A percentile compares a stretch with the other conserved stretches of the same genome.
These are phyloP conservation scores for Pseudogymnoascus sp. DNA, from an alignment of 2,329 filamentous ascomycete species.

Conservation along the genomic window DNA sequence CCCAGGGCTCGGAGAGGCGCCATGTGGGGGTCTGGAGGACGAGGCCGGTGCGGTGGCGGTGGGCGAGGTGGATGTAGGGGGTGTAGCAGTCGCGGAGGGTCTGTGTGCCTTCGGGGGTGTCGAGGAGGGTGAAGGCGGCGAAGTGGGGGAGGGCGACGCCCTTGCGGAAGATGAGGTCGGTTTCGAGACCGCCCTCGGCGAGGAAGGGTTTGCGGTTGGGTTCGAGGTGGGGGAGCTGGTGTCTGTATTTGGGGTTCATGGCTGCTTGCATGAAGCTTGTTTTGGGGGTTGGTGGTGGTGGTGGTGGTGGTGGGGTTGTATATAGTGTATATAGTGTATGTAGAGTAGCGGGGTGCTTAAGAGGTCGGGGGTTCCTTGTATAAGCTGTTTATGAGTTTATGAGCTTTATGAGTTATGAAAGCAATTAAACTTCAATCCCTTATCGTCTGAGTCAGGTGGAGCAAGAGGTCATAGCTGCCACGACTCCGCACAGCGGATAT, in stretches of 20 bases:
- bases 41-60: conserved; percentile 12
- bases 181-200: conserved; percentile 14
- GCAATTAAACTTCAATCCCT: conserved; percentile 2
- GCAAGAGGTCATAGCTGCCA: not conserved
- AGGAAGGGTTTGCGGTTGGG: conserved; percentile 12
- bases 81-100: not conserved
- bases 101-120: conserved; percentile 8
- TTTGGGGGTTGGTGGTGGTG: not conserved
- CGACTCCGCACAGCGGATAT: not conserved
- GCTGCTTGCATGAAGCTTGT: not conserved
- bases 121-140: conserved; percentile 3
- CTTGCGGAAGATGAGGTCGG: conserved; percentile 12
- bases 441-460: conserved; percentile 7
- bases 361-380: not conserved
- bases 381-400: not conserved
- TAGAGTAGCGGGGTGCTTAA: not conserved
- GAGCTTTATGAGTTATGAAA: conserved; percentile 2
- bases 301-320: not conserved
- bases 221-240: conserved; percentile 13
- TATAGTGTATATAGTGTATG: not conserved
- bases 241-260: conserved; percentile 1
- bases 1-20: conserved; percentile 15
- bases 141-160: conserved; percentile 2
- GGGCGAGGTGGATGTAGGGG: conserved; percentile 1
- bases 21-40: conserved; percentile 15